Evolutionary conservation across 2,329 filamentous ascomycete species (phyloP).

Genomic region (Verticillium dahliae): DNA sequence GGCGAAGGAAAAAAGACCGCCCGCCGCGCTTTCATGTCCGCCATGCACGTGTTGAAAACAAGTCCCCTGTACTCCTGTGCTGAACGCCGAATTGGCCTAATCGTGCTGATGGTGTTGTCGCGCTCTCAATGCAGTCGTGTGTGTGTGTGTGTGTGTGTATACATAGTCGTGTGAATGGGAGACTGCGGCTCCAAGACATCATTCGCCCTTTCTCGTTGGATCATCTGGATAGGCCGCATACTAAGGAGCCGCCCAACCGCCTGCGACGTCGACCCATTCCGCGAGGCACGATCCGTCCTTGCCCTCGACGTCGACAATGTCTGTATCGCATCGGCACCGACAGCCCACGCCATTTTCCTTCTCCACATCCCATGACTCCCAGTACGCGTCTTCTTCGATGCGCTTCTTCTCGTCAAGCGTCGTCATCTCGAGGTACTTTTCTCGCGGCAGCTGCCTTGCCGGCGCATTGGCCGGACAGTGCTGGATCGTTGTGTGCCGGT

Average conservation of each 20-base stretch:
- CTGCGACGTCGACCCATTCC: conserved; percentile 96
- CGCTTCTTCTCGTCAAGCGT: conserved; percentile 77
- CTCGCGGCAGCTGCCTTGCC: conserved; percentile 72
- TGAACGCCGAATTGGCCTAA: background rate
- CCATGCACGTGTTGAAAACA: background rate
- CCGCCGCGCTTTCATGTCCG: background rate
- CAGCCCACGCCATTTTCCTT: conserved; percentile 97
- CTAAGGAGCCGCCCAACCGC: conserved; percentile 66
- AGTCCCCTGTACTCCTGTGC: background rate
- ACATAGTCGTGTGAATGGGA: background rate
- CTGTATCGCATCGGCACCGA: conserved; percentile 92
- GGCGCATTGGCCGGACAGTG: conserved; percentile 97
- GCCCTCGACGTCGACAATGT: conserved; percentile 95
- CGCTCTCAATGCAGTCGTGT: background rate
- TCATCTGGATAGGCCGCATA: background rate
- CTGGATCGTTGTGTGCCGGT: conserved; percentile 97
- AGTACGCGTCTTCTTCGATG: conserved; percentile 91
- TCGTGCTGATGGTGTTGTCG: too few relatives aligned
- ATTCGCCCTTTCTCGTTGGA: background rate
- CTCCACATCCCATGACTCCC: conserved; percentile 77
- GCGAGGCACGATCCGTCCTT: conserved; percentile 92
- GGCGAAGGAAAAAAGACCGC: background rate
- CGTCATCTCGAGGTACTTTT: conserved; percentile 76
- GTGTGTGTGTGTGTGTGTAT: background rate
- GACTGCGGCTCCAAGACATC: background rate